Conservation (phyloP, 306 rosid species). For the Glycine soja region DNA sequence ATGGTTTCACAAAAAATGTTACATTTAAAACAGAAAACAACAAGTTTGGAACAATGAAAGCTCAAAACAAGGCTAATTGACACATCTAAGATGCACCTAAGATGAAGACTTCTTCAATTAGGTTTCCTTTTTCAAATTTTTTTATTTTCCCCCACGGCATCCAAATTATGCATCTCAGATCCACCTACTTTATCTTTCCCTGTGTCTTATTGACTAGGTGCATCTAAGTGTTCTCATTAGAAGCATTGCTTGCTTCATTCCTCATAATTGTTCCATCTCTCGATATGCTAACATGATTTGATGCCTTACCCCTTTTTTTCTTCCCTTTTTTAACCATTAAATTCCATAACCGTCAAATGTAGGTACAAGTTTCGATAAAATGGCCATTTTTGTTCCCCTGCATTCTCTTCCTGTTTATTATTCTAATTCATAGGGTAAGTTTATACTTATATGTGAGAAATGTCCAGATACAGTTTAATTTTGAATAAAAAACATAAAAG, state of each 20-base stretch:
- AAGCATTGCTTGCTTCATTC: constrained; percentile 6
- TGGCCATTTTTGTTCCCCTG: background rate
- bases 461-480: background rate
- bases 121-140: constrained; percentile 8
- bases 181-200: constrained; percentile 50
- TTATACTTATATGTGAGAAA: background rate
- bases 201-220: constrained; percentile 22
- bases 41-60: constrained; percentile 34
- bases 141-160: background rate
- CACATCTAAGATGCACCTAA: constrained; percentile 33
- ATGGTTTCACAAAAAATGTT: constrained; percentile 25
- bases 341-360: background rate
- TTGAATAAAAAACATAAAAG: too few species aligned
- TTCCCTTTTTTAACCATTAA: background rate
- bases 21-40: constrained; percentile 23
- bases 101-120: constrained; percentile 11
- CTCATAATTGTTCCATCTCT: background rate
- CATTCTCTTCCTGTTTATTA: background rate
- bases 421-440: background rate
- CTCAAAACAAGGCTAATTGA: constrained; percentile 39
- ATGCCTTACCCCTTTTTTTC: background rate
- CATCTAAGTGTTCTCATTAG: constrained; percentile 29
- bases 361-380: background rate
- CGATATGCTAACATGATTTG: constrained; percentile 20
- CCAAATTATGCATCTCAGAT: constrained; percentile 49